A percentile compares a stretch with the other conserved stretches of the same genome.
phyloP scores from a whole-genome alignment of 352 stramenopile genomes.

The Globisporangium camurandrum region DNA sequence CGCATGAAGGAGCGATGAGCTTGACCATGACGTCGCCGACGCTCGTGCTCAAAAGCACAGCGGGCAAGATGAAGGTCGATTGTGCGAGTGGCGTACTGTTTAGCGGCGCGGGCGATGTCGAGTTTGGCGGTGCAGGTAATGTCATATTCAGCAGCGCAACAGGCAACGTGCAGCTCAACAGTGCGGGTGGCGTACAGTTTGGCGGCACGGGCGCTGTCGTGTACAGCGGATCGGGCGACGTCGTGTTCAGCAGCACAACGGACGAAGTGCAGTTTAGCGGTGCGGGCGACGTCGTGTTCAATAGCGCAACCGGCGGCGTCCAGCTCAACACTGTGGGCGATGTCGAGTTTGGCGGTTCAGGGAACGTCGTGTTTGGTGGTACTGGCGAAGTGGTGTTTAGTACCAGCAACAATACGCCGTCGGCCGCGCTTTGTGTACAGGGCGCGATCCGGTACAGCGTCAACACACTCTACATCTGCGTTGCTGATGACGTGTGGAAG shows the following conservation, averaged over 20 bases:
- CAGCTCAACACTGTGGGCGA: conserved; percentile 8
- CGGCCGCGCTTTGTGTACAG: conserved; percentile 14
- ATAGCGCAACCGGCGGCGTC: neutral
- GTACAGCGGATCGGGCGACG: conserved; percentile 1
- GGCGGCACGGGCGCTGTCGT: conserved; percentile 11
- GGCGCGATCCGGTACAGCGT: conserved; percentile 27
- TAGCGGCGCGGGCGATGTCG: conserved; percentile 8
- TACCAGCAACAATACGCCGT: conserved; percentile 7
- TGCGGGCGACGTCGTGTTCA: conserved; percentile 28
- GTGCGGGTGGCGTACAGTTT: neutral
- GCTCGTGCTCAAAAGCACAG: conserved; percentile 16
- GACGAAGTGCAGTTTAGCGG: conserved; percentile 7
- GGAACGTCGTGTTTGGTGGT: conserved; percentile 22
- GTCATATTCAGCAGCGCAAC: conserved; percentile 17
- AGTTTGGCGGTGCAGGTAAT: conserved; percentile 16
- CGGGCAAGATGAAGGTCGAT: neutral
- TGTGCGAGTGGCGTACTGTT: neutral
- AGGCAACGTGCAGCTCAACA: neutral
- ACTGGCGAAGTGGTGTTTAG: no score
- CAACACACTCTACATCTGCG: conserved; percentile 29
- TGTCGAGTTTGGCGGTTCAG: conserved; percentile 10
- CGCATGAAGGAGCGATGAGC: conserved; percentile 18
- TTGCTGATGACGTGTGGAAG: conserved; percentile 8
- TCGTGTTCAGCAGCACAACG: conserved; percentile 3
- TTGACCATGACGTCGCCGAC: conserved; percentile 34